Evolutionary conservation across 345 rosid species (phyloP).

Genomic region (Dovyalis caffra): DNA sequence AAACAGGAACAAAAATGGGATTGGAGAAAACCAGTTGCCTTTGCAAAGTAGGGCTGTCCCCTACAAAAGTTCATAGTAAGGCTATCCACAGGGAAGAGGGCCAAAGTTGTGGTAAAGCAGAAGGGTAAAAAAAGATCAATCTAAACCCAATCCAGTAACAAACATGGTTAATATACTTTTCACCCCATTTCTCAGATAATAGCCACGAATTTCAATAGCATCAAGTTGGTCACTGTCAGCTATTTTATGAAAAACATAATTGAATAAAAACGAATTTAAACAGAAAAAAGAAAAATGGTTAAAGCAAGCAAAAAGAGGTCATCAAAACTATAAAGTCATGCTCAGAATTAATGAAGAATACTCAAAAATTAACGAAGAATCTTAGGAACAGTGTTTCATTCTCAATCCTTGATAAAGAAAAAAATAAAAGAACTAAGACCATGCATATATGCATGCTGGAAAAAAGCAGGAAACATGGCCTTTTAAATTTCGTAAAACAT

Average conservation of each 20-base stretch:
- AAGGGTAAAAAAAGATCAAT: background rate
- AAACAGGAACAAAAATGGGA: background rate
- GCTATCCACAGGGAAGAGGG: no score
- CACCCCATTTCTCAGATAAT: background rate
- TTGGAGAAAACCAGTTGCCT: background rate
- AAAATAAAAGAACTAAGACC: background rate
- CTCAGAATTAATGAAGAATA: background rate
- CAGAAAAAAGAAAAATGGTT: background rate
- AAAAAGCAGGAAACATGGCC: background rate
- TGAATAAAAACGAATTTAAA: background rate
- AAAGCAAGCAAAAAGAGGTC: background rate
- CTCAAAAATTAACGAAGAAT: background rate
- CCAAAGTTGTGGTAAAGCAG: background rate
- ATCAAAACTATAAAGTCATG: background rate
- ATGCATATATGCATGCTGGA: slow-evolving; percentile 8
- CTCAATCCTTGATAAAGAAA: background rate
- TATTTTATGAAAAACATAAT: background rate
- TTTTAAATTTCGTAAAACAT: background rate
- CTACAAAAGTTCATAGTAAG: no score
- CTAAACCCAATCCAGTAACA: no score
- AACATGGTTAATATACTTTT: background rate
- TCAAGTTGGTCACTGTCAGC: background rate
- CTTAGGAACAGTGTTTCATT: background rate
- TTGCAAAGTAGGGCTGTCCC: background rate
- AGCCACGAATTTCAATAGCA: background rate